Evolutionary conservation across 2,329 filamentous ascomycete genomes (phyloP).

Genomic region (Diaporthe destruens): DNA sequence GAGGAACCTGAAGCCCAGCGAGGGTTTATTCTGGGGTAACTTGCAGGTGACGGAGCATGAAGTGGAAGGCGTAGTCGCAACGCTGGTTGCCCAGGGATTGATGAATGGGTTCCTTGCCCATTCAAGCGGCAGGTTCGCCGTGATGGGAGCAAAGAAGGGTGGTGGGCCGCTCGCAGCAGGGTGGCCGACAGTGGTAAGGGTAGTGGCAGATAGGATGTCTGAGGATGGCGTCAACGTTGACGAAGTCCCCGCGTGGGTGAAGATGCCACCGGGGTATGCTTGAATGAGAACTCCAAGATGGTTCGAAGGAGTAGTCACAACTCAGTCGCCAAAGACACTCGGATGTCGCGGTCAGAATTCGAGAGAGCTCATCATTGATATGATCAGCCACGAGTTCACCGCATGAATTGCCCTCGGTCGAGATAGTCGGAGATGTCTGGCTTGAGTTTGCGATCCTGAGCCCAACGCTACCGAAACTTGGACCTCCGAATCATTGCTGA

Average conservation of each 20-base stretch:
- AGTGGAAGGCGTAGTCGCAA: conserved; percentile 82
- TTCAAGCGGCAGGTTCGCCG: conserved; percentile 80
- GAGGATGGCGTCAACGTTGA: conserved; percentile 71
- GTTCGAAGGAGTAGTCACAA: background rate
- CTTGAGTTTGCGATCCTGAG: background rate
- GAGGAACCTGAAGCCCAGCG: conserved; percentile 65
- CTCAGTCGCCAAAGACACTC: background rate
- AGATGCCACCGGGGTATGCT: conserved; percentile 44
- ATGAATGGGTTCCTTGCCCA: conserved; percentile 89
- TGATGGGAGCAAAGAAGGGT: conserved; percentile 79
- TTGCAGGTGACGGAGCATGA: conserved; percentile 70
- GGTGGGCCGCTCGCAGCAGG: conserved; percentile 75
- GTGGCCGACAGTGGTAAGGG: conserved; percentile 81
- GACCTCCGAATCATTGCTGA: background rate
- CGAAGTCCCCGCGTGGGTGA: conserved; percentile 83
- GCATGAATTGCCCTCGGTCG: background rate
- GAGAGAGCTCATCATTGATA: background rate
- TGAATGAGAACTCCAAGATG: conserved; percentile 26
- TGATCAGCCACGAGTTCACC: background rate
- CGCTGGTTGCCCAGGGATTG: conserved; percentile 83
- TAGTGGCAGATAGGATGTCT: conserved; percentile 71
- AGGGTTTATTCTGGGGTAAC: conserved; percentile 75
- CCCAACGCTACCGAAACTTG: background rate
- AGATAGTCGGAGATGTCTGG: background rate
- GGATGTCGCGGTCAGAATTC: background rate